Evolutionary conservation across 805 yeast genomes (phyloP).

Genomic region (Metschnikowia cubensis): DNA sequence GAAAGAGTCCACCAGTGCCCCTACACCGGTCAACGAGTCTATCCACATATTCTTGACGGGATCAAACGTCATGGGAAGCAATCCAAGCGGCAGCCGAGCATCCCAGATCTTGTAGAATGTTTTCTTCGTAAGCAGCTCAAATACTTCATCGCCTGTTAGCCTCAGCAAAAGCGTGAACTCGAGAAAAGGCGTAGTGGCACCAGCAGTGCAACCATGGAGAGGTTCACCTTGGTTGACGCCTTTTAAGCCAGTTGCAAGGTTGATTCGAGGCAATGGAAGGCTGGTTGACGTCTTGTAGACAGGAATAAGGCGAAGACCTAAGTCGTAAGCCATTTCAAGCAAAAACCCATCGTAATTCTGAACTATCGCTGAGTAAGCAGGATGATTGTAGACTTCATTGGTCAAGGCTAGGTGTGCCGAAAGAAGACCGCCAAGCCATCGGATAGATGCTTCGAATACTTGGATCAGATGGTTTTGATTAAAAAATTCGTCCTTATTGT

Average conservation of each 20-base stretch:
- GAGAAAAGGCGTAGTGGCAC: conserved; percentile 77
- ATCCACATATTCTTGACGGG: conserved; percentile 53
- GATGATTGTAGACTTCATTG: conserved; percentile 19
- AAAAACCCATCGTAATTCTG: conserved; percentile 64
- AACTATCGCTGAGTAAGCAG: conserved; percentile 12
- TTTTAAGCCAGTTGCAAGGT: conserved; percentile 48
- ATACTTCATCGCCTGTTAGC: conserved; percentile 69
- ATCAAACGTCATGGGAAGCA: conserved; percentile 76
- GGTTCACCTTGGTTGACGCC: conserved; percentile 29
- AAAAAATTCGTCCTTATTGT: conserved; percentile 46
- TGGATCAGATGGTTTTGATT: conserved; percentile 70
- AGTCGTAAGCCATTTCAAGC: conserved; percentile 65
- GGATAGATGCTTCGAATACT: conserved; percentile 81
- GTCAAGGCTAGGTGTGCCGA: conserved; percentile 61
- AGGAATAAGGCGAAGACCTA: conserved; percentile 66
- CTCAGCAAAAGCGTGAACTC: conserved; percentile 76
- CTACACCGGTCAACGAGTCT: conserved; percentile 68
- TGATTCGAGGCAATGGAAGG: conserved; percentile 78
- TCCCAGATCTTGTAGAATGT: conserved; percentile 74
- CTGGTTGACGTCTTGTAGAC: conserved; percentile 64
- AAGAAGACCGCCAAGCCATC: conserved; percentile 78
- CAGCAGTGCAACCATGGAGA: conserved; percentile 66
- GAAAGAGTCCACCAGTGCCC: conserved; percentile 89
- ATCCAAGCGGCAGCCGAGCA: conserved; percentile 53
- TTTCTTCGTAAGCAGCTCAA: conserved; percentile 55